phyloP scores from a whole-genome alignment of 352 stramenopile species.

The Peronosclerospora sorghi region DNA sequence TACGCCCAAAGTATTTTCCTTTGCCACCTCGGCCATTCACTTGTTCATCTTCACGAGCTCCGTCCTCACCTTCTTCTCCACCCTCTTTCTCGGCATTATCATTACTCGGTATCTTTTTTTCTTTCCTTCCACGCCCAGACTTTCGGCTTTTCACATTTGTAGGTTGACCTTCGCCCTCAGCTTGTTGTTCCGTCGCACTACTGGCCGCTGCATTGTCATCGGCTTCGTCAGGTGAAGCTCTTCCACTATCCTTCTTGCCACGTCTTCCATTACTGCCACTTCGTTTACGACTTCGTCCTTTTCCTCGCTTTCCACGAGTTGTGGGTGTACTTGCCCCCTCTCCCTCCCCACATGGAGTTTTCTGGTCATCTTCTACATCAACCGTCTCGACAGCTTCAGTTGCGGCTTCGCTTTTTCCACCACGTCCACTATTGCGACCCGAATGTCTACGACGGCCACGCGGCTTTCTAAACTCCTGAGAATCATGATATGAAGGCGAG shows the following conservation, averaged over 20 bases:
- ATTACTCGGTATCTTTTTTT: constrained; percentile 5
- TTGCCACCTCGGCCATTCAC: constrained; percentile 11
- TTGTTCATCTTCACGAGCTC: constrained; percentile 11
- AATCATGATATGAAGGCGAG: constrained; percentile 25
- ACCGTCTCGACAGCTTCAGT: constrained; percentile 3
- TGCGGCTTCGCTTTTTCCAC: constrained; percentile 2
- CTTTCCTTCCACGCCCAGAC: constrained; percentile 12
- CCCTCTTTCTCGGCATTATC: constrained; percentile 10
- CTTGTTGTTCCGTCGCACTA: constrained; percentile 10
- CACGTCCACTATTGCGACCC: constrained; percentile 5
- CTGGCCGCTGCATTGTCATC: constrained; percentile 7
- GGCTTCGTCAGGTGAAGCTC: constrained; percentile 8
- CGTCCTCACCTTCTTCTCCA: constrained; percentile 4
- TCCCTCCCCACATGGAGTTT: constrained; percentile 7
- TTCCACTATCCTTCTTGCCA: constrained; percentile 11
- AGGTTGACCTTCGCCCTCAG: constrained; percentile 6
- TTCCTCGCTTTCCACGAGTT: constrained; percentile 23
- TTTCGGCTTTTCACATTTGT: constrained; percentile 8
- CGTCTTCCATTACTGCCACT: constrained; percentile 19
- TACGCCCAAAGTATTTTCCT: constrained; percentile 18
- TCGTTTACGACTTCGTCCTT: constrained; percentile 27
- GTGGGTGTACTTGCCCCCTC: constrained; percentile 3
- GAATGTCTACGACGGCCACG: constrained; percentile 14
- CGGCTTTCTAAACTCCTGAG: constrained; percentile 21
- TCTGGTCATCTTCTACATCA: constrained; percentile 5